Evolutionary conservation across 2,329 filamentous ascomycete species (phyloP), one percentile per base, ranked within the genome.

Genomic region (Setomelanomma holmii): DNA sequence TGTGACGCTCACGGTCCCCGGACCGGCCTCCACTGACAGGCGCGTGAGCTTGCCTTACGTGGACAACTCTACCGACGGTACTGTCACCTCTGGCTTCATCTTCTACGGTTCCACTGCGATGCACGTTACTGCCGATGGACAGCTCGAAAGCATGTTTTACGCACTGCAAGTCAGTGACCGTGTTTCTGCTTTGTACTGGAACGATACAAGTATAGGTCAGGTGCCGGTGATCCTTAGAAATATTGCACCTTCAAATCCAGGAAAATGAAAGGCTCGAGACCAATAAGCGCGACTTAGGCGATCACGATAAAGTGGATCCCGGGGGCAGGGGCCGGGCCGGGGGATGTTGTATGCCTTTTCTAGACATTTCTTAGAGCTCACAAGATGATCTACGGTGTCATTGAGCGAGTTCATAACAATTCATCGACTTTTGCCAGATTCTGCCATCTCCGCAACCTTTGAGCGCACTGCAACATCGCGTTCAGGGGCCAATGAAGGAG

Each of bases 91-190:
- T 1, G 55, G 54, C 5, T 68, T 65, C 36, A 20, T 34, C 16
- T 65, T 65, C 30, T 66, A 66, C 21, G 65, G 65, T 17, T 51
- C 45, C 0, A 63, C 60, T 7, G 60, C 60, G 19, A 51, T 61
- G 24, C 27, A 54, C 17, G 45, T 55, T 10, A 52, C 44, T 14
- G 24, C 43, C 10, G 45, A 45, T 42, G 61, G 58, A 4, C 40
- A 35, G 11, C 21, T 68, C n/a, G 56, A 60, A 43, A 60, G 53
- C 4, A 23, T 44, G 14, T 68, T 59, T 39, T 56, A 24, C 16
- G 57, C 47, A 14, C 43, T 61, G 17, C 39, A 43, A 14, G 22
- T 63, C n/a, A 52, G 51, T 19, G 34, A 56, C 2, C 47, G 51
- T 27, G 33, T 58, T 5, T 33, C 55, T 30, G 53, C 49, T 2